Evolutionary conservation across 768 basidiomycete genomes (phyloP).

Genomic region (Hericium rajendrae): DNA sequence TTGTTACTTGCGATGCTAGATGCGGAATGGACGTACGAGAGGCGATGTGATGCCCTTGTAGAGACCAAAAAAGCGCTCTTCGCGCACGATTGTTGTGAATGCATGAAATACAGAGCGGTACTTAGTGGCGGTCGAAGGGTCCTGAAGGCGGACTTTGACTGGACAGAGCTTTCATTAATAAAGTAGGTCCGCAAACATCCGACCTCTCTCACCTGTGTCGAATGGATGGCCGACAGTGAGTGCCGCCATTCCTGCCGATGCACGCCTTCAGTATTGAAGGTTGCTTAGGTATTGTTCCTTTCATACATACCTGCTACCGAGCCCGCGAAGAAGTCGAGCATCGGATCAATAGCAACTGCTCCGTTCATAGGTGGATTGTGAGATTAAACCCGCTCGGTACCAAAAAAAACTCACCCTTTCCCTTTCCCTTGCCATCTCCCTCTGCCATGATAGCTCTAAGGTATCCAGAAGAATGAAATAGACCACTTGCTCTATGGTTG

Average conservation of each 20-base stretch:
- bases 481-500: too few species aligned
- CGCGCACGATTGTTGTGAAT: slow-evolving; percentile 53
- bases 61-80: slow-evolving; percentile 59
- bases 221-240: neutral
- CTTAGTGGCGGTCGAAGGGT: slow-evolving; percentile 40
- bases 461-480: too few species aligned
- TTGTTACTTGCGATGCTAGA: neutral
- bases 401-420: too few species aligned
- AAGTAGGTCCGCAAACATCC: neutral
- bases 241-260: neutral
- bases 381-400: neutral
- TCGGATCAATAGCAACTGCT: neutral
- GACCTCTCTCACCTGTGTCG: neutral
- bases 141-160: slow-evolving; percentile 82
- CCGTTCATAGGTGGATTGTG: neutral
- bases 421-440: too few species aligned
- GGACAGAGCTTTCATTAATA: neutral
- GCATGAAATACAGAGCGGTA: slow-evolving; percentile 63
- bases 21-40: slow-evolving; percentile 40
- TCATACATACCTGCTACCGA: neutral
- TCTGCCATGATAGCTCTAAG: too few species aligned
- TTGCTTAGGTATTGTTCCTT: too few species aligned
- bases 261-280: too few species aligned
- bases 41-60: slow-evolving; percentile 78
- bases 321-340: neutral